Base-by-base conservation (phyloP, 352 stramenopile species). In the Halophytophthora polymorphica region DNA sequence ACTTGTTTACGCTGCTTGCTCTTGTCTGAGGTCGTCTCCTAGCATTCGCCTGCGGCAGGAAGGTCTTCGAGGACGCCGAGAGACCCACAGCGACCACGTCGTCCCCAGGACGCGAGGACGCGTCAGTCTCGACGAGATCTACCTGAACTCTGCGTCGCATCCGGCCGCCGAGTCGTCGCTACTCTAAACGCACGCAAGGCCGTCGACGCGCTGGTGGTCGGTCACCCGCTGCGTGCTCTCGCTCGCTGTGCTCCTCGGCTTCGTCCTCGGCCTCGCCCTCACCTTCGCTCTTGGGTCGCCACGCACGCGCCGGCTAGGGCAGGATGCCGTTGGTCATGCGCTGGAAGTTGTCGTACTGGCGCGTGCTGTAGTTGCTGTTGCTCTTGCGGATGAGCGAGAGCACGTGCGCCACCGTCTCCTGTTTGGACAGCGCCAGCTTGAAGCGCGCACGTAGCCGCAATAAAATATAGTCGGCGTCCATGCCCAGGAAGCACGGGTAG, bases 401-500 rank as follows among this genome's bases (percentile, higher is more conserved):
- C 58, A 96, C 90, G 64, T 97, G 83, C 22, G 85, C 83, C 19
- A 97, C 90, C 4, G 85, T 88, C 37, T 97, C 86, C 53, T 95
- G 79, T 61, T 95, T 96, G 8, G 85, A 86, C 38, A 96, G 58
- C 23, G 70, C 74, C 19, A 91, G 66, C 66, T 95, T 95, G 68
- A 97, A 95, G 40, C 89, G 83, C 50, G 73, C 75, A n/a, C 86
- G 81, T 50, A 97, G 68, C 53, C 81, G 77, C 42, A 91, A 73
- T 57, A 96, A 61, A 66, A 96, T 91, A 67, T 90, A 91, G 42
- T 78, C 69, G 41, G 83, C 61, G 49, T 93, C 77, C 51, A 93
- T 93, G 59, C 70, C 72, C 36, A 77, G 66, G 60, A 99, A 99
- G 66, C 96, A 99, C 42, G 95, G 95, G 66, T 98, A 99, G 35